Conservation (phyloP, 2,329 filamentous ascomycete genomes). For the Trichoderma brevicompactum region DNA sequence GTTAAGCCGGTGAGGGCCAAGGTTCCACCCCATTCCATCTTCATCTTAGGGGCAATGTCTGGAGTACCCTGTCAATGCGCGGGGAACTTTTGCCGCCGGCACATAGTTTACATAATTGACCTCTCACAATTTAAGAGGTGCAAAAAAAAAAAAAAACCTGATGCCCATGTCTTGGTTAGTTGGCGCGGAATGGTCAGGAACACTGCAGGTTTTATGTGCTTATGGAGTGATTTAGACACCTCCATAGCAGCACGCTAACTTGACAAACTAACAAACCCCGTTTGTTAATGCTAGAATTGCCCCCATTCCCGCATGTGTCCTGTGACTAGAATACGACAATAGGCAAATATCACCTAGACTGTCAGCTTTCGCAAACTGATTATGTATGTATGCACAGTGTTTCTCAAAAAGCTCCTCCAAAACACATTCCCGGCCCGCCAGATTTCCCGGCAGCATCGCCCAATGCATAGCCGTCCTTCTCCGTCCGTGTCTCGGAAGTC, state of each 20-base stretch:
- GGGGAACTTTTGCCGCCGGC: constrained; percentile 16
- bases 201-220: constrained; percentile 6
- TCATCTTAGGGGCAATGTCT: background rate
- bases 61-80: constrained; percentile 8
- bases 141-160: background rate
- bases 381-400: background rate
- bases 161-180: constrained; percentile 5
- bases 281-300: background rate
- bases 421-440: constrained; percentile 1
- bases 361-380: background rate
- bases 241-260: background rate
- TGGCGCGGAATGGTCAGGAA: background rate
- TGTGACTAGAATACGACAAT: background rate
- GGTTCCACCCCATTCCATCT: constrained; percentile 6
- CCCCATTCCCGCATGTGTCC: background rate
- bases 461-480: constrained; percentile 25
- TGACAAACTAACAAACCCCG: background rate
- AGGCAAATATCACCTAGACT: background rate
- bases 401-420: background rate
- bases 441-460: constrained; percentile 14
- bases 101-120: constrained; percentile 18
- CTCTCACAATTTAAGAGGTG: background rate
- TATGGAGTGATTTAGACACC: background rate
- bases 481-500: constrained; percentile 25
- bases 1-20: background rate